These are phyloP conservation scores for Fusarium sp. DNA, from an alignment of 2,329 filamentous ascomycete genomes.

Conservation along the genomic window DNA sequence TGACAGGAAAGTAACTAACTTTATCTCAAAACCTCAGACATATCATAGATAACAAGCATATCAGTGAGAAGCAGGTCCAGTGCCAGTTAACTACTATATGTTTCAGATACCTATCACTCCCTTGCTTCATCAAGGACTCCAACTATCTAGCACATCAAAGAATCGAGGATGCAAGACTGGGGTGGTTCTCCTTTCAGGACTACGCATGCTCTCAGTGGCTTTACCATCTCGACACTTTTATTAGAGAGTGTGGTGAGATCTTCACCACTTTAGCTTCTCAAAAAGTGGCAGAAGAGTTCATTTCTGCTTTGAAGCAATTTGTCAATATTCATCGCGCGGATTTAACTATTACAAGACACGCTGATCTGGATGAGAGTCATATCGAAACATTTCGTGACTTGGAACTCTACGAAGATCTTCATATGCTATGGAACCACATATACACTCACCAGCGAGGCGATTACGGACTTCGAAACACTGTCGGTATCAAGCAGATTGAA, in stretches of 20 bases:
- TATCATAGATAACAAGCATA: not conserved
- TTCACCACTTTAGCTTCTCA: rapidly evolving
- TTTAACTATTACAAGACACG: rapidly evolving
- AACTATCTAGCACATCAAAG: not conserved
- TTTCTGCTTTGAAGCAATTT: not conserved
- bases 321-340: not conserved
- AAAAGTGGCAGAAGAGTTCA: rapidly evolving
- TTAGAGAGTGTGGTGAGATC: not conserved
- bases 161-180: not conserved
- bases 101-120: not conserved
- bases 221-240: not conserved
- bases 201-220: conserved; percentile 12
- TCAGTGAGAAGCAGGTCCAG: not conserved
- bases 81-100: not conserved
- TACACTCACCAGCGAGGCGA: conserved; percentile 16
- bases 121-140: not conserved
- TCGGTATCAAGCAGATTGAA: not conserved
- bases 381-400: rapidly evolving
- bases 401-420: not conserved
- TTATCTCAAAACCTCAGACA: not conserved
- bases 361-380: rapidly evolving
- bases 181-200: conserved; percentile 15
- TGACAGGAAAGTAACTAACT: rapidly evolving
- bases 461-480: not conserved
- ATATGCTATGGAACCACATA: conserved; percentile 6